Evolutionary conservation across 2,329 filamentous ascomycete species (phyloP).

Genomic region (Clarireedia hainanense): DNA sequence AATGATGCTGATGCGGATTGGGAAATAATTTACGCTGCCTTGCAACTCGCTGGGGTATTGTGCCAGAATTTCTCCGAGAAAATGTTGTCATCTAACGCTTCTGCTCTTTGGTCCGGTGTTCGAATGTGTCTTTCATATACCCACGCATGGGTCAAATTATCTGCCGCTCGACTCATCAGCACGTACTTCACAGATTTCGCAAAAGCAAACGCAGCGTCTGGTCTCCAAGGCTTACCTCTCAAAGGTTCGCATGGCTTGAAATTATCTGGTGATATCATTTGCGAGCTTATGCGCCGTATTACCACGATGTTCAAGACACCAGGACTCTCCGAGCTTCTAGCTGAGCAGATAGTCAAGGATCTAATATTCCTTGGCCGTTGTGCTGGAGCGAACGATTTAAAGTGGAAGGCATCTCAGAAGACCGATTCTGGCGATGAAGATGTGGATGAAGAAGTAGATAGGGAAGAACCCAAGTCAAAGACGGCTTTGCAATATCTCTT

Average conservation of each 20-base stretch:
- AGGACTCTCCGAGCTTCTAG: conserved; percentile 64
- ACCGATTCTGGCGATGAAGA: conserved; percentile 31
- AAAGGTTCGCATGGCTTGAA: conserved; percentile 63
- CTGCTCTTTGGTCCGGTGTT: conserved; percentile 63
- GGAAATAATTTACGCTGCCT: conserved; percentile 66
- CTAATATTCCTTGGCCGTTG: conserved; percentile 71
- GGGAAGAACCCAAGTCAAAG: conserved; percentile 22
- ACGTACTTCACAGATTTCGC: conserved; percentile 77
- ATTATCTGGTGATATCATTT: conserved; percentile 57
- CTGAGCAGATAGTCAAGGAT: conserved; percentile 70
- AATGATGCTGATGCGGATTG: conserved; percentile 52
- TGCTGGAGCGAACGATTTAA: conserved; percentile 49
- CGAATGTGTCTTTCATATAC: conserved; percentile 63
- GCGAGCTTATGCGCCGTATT: conserved; percentile 44
- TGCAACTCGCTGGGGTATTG: conserved; percentile 62
- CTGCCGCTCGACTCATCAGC: conserved; percentile 65
- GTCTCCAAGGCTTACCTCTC: conserved; percentile 51
- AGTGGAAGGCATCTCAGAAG: conserved; percentile 37
- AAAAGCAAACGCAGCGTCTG: conserved; percentile 46
- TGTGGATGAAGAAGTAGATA: conserved; percentile 31
- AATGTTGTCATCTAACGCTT: conserved; percentile 52
- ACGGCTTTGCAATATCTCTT: conserved; percentile 67
- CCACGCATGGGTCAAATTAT: conserved; percentile 67
- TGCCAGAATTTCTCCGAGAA: conserved; percentile 56
- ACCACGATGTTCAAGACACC: conserved; percentile 51